Base-by-base conservation (phyloP, 139 green algal species). In the Micractinium conductrix region DNA sequence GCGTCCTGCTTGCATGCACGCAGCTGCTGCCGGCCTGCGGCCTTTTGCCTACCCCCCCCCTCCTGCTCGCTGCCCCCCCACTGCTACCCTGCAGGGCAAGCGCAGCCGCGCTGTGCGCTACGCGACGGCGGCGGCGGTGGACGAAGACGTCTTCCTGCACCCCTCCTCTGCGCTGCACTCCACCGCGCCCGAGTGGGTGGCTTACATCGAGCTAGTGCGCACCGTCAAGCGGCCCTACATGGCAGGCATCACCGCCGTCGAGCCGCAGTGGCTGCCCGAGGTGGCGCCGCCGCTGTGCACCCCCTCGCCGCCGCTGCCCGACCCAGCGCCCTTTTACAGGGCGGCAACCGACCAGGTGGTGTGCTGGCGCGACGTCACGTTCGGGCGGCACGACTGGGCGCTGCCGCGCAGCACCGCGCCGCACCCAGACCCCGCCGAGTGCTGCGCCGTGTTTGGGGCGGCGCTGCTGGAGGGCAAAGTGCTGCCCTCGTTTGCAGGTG, bases 221-320 rank as follows among this genome's bases (percentile, higher is more conserved):
- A 96, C 94, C 0, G 88, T 81, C 8, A 97, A 98, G 89, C 92
- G 95, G 65, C 89, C 94, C 6, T 99, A 98, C 89, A 95, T 99
- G 93, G 85, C 86, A 4, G 90, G 89, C 1, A 79, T 96, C 50
- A 97, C 95, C 4, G 83, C 84, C 5, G 80, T 97, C 0, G 93
- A 98, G 30, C 67, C 87, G 28, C 53, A 21, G 22, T 93, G 89
- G 87, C 80, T 95, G 79, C 67, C 82, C 79, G 74, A 86, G 63
- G 70, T 95, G 81, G 95, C 90, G 87, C 30, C 82, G 35, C 87
- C 93, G 1, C 80, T 96, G 43, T 92, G 87, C 81, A 74, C n/a
- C 48, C 79, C 96, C 24, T 94, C 91, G 14, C 63, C 38, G 5
- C 89, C 93, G 7, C 79, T 96, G 28, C 7, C 81, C 1, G 89